These are phyloP conservation scores for Calonectria hongkongensis DNA, from an alignment of 2,329 filamentous ascomycete species.

Conservation along the genomic window DNA sequence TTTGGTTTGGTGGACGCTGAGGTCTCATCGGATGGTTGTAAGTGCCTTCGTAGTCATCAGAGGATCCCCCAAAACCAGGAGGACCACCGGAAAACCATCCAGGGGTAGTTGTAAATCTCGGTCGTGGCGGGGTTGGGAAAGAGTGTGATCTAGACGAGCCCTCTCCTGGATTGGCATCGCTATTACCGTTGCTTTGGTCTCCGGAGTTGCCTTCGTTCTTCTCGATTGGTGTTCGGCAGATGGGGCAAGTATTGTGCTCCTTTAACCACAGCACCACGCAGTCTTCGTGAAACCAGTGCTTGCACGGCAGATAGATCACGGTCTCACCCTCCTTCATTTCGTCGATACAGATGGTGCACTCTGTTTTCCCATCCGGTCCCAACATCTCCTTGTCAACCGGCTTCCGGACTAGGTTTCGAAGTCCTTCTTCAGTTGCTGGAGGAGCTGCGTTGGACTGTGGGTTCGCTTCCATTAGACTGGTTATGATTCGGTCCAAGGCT, in stretches of 20 bases:
- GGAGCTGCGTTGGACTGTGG: constrained; percentile 85
- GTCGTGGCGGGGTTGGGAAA: constrained; percentile 32
- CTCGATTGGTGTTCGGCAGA: constrained; percentile 80
- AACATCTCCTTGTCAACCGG: constrained; percentile 83
- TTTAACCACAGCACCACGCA: constrained; percentile 90
- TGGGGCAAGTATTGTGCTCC: constrained; percentile 94
- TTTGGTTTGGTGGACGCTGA: constrained; percentile 54
- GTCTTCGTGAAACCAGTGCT: constrained; percentile 92
- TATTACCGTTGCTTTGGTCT: constrained; percentile 43
- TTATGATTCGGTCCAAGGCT: constrained; percentile 91
- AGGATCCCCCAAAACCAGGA: constrained; percentile 26
- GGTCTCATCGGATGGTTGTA: constrained; percentile 44
- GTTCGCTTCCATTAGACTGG: constrained; percentile 90
- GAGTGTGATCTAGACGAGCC: constrained; percentile 37
- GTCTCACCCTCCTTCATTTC: constrained; percentile 83
- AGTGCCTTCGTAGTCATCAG: constrained; percentile 16
- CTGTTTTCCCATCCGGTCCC: constrained; percentile 78
- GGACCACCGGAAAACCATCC: constrained; percentile 36
- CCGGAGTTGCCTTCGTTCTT: constrained; percentile 52
- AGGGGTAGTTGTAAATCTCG: constrained; percentile 10
- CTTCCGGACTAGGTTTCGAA: constrained; percentile 83
- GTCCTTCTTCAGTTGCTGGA: constrained; percentile 85
- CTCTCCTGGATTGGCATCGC: constrained; percentile 31
- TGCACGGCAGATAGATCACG: constrained; percentile 87
- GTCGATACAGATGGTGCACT: constrained; percentile 98